Percentiles rank a stretch among this genome's conserved stretches.
These are phyloP conservation scores for Cryptococcus sp. DNA, from an alignment of 1,284 basidiomycete genomes.

Conservation along the genomic window DNA sequence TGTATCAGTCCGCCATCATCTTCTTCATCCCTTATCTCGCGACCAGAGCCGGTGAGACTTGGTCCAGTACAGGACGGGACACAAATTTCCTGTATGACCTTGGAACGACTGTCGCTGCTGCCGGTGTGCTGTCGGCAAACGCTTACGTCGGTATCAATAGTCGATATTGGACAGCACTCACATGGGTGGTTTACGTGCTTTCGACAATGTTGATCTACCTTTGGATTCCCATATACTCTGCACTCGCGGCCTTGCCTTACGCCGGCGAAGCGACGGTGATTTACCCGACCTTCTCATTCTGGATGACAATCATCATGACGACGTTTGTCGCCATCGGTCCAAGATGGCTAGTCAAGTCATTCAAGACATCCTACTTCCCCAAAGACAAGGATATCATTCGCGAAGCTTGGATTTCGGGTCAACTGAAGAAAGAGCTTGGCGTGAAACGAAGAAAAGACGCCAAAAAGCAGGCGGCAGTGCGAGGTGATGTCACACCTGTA, in stretches of 20 bases:
- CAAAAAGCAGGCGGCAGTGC: slow-evolving; percentile 3
- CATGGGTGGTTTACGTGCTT: slow-evolving; percentile 74
- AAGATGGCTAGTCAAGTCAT: slow-evolving; percentile 33
- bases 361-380: slow-evolving; percentile 38
- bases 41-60: slow-evolving; percentile 64
- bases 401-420: slow-evolving; percentile 81
- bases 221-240: slow-evolving; percentile 85
- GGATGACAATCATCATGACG: slow-evolving; percentile 72
- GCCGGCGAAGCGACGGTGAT: slow-evolving; percentile 70
- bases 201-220: slow-evolving; percentile 76
- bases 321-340: slow-evolving; percentile 69
- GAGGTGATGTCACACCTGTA: neutral
- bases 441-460: slow-evolving; percentile 51
- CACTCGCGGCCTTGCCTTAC: slow-evolving; percentile 69
- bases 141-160: slow-evolving; percentile 84
- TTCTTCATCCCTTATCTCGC: slow-evolving; percentile 87
- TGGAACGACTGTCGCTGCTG: slow-evolving; percentile 86
- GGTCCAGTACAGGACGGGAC: slow-evolving; percentile 70
- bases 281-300: slow-evolving; percentile 77
- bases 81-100: slow-evolving; percentile 82
- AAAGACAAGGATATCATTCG: slow-evolving; percentile 70
- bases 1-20: slow-evolving; percentile 87
- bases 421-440: slow-evolving; percentile 79
- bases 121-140: slow-evolving; percentile 85
- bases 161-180: slow-evolving; percentile 85